A percentile compares a stretch with the other conserved stretches of the same genome.
phyloP scores from a whole-genome alignment of 192 early-diverging fungal species.

The Coemansia umbellata region DNA sequence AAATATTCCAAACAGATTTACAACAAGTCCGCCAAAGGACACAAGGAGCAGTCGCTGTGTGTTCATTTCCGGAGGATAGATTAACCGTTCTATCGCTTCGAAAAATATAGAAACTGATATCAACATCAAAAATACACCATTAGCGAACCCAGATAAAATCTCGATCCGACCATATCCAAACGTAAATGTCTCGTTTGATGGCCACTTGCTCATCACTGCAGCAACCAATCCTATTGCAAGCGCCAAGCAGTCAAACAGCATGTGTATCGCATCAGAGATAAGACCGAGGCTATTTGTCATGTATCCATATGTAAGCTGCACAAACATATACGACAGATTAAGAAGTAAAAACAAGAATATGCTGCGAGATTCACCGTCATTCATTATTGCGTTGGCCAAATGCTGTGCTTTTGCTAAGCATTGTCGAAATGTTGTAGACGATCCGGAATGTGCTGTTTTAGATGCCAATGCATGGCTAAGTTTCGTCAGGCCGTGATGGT shows the following conservation, averaged over 20 bases:
- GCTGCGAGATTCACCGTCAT: conserved; percentile 70
- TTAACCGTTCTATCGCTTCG: conserved; percentile 84
- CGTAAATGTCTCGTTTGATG: conserved; percentile 66
- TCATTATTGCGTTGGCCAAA: conserved; percentile 24
- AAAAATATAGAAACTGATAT: conserved; percentile 88
- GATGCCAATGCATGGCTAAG: no score
- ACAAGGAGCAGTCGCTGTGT: conserved; percentile 82
- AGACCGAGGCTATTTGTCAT: conserved; percentile 85
- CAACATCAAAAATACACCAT: conserved; percentile 85
- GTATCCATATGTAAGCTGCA: conserved; percentile 78
- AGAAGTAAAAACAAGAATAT: conserved; percentile 92
- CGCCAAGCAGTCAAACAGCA: conserved; percentile 96
- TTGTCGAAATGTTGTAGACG: background rate
- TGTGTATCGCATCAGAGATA: conserved; percentile 95
- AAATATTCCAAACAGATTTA: conserved; percentile 91
- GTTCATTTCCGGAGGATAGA: conserved; percentile 82
- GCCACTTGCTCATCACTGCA: conserved; percentile 89
- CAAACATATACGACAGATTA: conserved; percentile 89
- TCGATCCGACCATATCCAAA: conserved; percentile 86
- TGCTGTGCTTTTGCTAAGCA: background rate
- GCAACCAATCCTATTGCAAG: conserved; percentile 83
- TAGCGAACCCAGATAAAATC: conserved; percentile 87
- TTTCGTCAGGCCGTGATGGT: no score
- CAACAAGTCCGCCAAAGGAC: conserved; percentile 83
- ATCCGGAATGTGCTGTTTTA: no score